Evolutionary conservation across 495 filamentous ascomycete genomes (phyloP), one percentile per base, ranked within the genome.

Genomic region (Clavariopsis aquatica): DNA sequence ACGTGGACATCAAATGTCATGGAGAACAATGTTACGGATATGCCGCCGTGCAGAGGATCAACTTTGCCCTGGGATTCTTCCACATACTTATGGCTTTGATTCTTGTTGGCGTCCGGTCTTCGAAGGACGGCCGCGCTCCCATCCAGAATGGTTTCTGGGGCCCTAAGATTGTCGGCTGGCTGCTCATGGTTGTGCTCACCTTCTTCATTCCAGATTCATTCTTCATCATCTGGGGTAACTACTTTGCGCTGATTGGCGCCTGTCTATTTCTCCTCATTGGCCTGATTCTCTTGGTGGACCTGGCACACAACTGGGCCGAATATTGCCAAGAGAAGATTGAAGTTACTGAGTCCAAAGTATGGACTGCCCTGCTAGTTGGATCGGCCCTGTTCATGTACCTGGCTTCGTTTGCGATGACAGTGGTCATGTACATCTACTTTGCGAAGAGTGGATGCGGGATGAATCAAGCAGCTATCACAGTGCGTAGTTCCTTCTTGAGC

Each of bases 261-360:
- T 94, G 96, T 81, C 81, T 97, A 38, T 98, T 98, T 83, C 83
- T 98, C 10, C 83, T 98, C 2, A 83, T 98, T 45, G 94, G 94
- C 27, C 81, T 98, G 57, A 90, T 98, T 57, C 85, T 98, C 23
- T 79, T 98, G 43, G 93, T 98, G 36, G 94, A 98, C 63, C 84
- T 98, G 58, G 94, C 94, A 6, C 95, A 98, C 74, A 89, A 89
- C n/a, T 98, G 93, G 92, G 94, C 94, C 20, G 94, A 98, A 75
- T 88, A 93, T 72, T 98, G 95, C 74, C 82, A 98, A 51, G 85
- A 87, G 66, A 92, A 94, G 80, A 97, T 98, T 65, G 95, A 98
- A 70, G 84, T 90, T 46, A 86, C 83, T 59, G 93, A 96, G 74
- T 96, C 93, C 17, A 81, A 82, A 36, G 70, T 87, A 31, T 98